Evolutionary conservation across 2,329 filamentous ascomycete species (phyloP).

Genomic region (Rhynchosporium graminicola): DNA sequence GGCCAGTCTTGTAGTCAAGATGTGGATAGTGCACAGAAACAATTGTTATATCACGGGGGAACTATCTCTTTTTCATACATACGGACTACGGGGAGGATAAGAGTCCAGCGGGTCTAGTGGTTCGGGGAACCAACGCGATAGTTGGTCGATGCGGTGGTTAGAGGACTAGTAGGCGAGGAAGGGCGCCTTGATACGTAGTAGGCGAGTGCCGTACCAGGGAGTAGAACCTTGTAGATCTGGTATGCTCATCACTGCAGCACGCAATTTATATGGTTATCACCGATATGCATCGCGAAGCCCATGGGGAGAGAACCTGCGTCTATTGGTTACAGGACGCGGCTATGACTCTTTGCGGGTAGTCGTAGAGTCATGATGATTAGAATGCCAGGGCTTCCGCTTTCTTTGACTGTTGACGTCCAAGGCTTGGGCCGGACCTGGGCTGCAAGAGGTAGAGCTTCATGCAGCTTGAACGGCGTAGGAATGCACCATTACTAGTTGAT

Average conservation of each 20-base stretch:
- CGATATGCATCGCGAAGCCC: constrained; percentile 7
- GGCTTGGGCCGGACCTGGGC: constrained; percentile 2
- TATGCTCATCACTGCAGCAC: constrained; percentile 15
- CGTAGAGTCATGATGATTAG: constrained; percentile 22
- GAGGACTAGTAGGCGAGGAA: neutral
- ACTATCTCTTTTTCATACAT: constrained; percentile 19
- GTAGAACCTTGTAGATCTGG: constrained; percentile 22
- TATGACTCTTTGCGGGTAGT: constrained; percentile 15
- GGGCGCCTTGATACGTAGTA: neutral
- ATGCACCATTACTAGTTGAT: constrained; percentile 11
- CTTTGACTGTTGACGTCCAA: neutral
- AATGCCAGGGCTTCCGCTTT: constrained; percentile 4
- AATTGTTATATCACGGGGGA: constrained; percentile 15
- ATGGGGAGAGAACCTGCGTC: constrained; percentile 4
- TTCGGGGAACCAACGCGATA: constrained; percentile 1
- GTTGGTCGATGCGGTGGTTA: constrained; percentile 11
- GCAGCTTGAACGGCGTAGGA: constrained; percentile 3
- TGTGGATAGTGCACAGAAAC: constrained; percentile 24
- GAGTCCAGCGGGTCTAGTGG: constrained; percentile 10
- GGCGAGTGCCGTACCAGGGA: constrained; percentile 7
- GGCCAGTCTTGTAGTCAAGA: constrained; percentile 32
- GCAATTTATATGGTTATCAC: constrained; percentile 8
- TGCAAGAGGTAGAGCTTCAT: constrained; percentile 11
- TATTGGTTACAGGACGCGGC: constrained; percentile 10
- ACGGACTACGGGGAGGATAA: constrained; percentile 3